Evolutionary conservation across 2,329 filamentous ascomycete genomes (phyloP), one percentile per base, ranked within the genome.

Genomic region (Colletotrichum sp.): DNA sequence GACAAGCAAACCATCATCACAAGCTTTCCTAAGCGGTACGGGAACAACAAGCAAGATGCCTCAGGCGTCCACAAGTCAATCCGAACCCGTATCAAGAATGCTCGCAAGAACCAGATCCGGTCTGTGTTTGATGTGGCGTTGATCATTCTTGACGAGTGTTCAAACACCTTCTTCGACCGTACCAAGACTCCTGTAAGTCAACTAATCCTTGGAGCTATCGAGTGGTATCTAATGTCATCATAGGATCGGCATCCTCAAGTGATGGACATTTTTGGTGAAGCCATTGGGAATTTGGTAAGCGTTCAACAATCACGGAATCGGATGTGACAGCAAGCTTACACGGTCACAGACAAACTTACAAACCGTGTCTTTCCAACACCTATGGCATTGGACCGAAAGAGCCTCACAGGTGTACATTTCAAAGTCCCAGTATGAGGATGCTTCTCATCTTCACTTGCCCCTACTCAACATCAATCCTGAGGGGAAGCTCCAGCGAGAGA

Each of bases 391-490:
- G 70, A 74, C 61, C 1, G 15, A 71, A 12, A 16, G 78, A 3
- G 80, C 81, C 0, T 70, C 78, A 6, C 77, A 70, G 8, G 72
- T 77, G 9, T 83, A 82, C 63, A 77, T 27, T 5, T 72, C 70
- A 8, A 72, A 59, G 8, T 77, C 78, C 12, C 69, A 79, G 8
- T 22, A 77, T 19, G 70, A 71, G 8, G 71, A 82, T 36, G 77
- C 78, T 8, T 79, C 79, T 2, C 78, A 79, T 0, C 78, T 82
- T 1, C 80, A 85, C 66, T 77, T 82, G 65, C 65, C 79, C 1
- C 80, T 86, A 0, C 82, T 88, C 1, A 83, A 88, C 69, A 88
- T 89, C 29, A 85, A 84, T 4, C 82, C 83, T 1, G 87, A 89
- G 75, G 86, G 85, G 0, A 81, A 83, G 25, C 80, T 89, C 0